phyloP scores from a whole-genome alignment of 2,329 filamentous ascomycete genomes.

The Alternaria consortialis region DNA sequence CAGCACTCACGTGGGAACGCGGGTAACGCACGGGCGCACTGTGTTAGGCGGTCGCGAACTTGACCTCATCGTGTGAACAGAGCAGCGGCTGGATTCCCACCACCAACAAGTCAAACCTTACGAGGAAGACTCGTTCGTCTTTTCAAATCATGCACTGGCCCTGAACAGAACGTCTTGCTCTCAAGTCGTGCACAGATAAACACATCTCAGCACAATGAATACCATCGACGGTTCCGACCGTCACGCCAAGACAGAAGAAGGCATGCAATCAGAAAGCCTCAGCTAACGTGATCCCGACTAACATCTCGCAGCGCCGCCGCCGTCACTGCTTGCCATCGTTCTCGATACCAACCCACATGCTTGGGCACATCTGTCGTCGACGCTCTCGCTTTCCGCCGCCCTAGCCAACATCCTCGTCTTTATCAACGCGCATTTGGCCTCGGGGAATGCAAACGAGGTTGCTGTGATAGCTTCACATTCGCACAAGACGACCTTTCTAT shows the following conservation, averaged over 20 bases:
- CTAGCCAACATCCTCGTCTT: slow-evolving; percentile 93
- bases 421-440: slow-evolving; percentile 94
- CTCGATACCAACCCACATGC: slow-evolving; percentile 97
- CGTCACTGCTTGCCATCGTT: slow-evolving; percentile 88
- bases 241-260: slow-evolving; percentile 50
- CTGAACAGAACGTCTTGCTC: neutral
- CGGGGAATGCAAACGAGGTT: slow-evolving; percentile 92
- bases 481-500: slow-evolving; percentile 87
- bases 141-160: neutral
- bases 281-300: slow-evolving; percentile 3
- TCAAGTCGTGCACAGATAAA: neutral
- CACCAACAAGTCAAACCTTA: neutral
- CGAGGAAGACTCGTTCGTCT: neutral
- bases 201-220: slow-evolving; percentile 61
- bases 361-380: slow-evolving; percentile 80
- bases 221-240: slow-evolving; percentile 68
- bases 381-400: slow-evolving; percentile 81
- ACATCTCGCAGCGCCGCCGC: slow-evolving; percentile 61
- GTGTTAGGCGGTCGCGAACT: slow-evolving; percentile 20
- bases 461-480: slow-evolving; percentile 90
- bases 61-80: slow-evolving; percentile 16
- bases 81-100: neutral
- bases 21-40: slow-evolving; percentile 13
- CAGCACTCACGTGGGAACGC: slow-evolving; percentile 20
- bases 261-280: slow-evolving; percentile 23